A percentile compares a stretch with the other conserved stretches of the same genome.
These are phyloP conservation scores for Metroxylon sagu DNA, from an alignment of 176 grass and related monocot species.

Conservation along the genomic window DNA sequence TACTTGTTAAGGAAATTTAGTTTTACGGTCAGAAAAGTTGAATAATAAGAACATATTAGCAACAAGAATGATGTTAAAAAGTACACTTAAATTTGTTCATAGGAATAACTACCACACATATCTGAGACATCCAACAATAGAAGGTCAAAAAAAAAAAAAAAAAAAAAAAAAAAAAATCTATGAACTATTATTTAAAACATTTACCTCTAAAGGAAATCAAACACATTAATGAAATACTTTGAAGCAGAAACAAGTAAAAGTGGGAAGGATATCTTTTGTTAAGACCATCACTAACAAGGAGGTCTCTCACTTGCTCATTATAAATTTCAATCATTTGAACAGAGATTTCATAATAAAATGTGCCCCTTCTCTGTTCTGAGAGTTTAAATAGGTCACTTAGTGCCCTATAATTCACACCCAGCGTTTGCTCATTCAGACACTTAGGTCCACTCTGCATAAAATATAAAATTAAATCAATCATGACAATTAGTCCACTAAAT, in stretches of 20 bases:
- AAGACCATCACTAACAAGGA: constrained; percentile 71
- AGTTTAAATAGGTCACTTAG: constrained; percentile 85
- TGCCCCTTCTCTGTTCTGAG: constrained; percentile 75
- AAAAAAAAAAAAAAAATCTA: too few relatives aligned
- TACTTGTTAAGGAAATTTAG: constrained; percentile 56
- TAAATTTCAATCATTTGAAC: constrained; percentile 99
- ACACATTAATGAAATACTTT: too few relatives aligned
- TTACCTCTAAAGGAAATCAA: too few relatives aligned
- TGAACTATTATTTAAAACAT: too few relatives aligned
- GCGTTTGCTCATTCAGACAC: constrained; percentile 76
- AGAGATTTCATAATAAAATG: constrained; percentile 79
- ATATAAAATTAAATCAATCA: background rate
- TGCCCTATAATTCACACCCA: constrained; percentile 90
- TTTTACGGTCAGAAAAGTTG: background rate
- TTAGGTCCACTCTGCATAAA: constrained; percentile 81
- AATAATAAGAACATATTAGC: background rate
- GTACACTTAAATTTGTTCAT: too few relatives aligned
- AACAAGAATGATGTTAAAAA: too few relatives aligned
- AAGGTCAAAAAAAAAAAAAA: too few relatives aligned
- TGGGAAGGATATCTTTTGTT: constrained; percentile 95
- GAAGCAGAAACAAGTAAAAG: too few relatives aligned
- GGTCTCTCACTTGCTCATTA: constrained; percentile 97
- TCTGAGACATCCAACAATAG: too few relatives aligned
- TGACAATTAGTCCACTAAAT: too few relatives aligned
- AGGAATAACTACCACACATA: too few relatives aligned